Evolutionary conservation across 179 eudicot species (phyloP).

Genomic region (Beta macrorhiza): DNA sequence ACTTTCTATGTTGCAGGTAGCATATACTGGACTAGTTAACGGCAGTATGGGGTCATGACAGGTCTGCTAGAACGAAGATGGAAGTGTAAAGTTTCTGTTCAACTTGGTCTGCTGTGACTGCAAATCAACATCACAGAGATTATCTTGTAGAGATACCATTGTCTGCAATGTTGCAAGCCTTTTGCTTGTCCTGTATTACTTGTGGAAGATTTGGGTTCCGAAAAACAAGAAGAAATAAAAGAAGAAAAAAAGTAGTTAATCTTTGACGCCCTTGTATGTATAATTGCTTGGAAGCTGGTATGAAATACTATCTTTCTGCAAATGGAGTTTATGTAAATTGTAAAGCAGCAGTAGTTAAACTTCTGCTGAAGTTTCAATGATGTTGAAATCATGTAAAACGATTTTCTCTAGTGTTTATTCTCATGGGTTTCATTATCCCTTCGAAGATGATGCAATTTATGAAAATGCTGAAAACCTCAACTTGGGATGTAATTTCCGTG

Average conservation of each 20-base stretch:
- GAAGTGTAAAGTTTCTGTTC: background rate
- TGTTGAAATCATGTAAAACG: no score
- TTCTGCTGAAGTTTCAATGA: background rate
- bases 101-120: background rate
- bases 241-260: background rate
- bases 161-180: background rate
- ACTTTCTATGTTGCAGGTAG: conserved; percentile 54
- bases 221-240: no score
- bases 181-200: background rate
- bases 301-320: background rate
- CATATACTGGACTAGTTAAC: conserved; percentile 55
- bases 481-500: no score
- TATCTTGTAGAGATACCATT: background rate
- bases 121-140: background rate
- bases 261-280: background rate
- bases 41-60: conserved; percentile 69
- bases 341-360: background rate
- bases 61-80: conserved; percentile 46
- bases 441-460: no score
- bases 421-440: background rate
- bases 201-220: background rate
- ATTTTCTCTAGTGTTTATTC: no score
- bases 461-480: no score
- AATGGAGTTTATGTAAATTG: background rate
- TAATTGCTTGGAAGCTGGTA: background rate